These are phyloP conservation scores for Fusarium domesticum DNA, from an alignment of 2,329 filamentous ascomycete genomes.

Conservation along the genomic window DNA sequence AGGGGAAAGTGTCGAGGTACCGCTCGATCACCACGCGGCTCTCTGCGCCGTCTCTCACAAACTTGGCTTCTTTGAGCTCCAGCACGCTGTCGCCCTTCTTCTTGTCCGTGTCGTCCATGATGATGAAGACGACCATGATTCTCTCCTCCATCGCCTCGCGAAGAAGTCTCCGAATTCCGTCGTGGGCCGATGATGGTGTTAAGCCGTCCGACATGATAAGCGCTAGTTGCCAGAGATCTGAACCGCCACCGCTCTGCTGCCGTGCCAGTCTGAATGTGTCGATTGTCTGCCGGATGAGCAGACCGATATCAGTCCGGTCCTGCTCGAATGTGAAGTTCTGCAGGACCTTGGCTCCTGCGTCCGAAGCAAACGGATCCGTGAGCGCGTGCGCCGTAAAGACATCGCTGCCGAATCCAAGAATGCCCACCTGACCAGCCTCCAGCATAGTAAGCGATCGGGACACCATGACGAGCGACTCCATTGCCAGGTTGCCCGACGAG, in stretches of 20 bases:
- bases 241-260: conserved; percentile 50
- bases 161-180: conserved; percentile 75
- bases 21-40: conserved; percentile 76
- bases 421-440: conserved; percentile 88
- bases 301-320: conserved; percentile 78
- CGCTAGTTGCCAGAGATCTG: conserved; percentile 92
- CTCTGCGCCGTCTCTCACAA: conserved; percentile 64
- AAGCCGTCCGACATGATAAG: conserved; percentile 92
- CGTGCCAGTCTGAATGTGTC: conserved; percentile 78
- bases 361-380: conserved; percentile 71
- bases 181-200: conserved; percentile 77
- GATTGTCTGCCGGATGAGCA: conserved; percentile 73
- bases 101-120: conserved; percentile 68
- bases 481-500: conserved; percentile 73
- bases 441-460: conserved; percentile 85
- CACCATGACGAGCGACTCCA: conserved; percentile 92
- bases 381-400: conserved; percentile 86
- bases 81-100: conserved; percentile 66
- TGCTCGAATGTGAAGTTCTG: conserved; percentile 83
- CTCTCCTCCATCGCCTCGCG: conserved; percentile 86
- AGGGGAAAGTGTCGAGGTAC: conserved; percentile 94
- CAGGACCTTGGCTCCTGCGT: conserved; percentile 77
- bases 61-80: conserved; percentile 83
- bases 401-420: conserved; percentile 83
- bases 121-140: conserved; percentile 97